A percentile compares a stretch with the other conserved stretches of the same genome.
phyloP scores from a whole-genome alignment of 495 filamentous ascomycete species.

The Hypoxylon crocopeplum region DNA sequence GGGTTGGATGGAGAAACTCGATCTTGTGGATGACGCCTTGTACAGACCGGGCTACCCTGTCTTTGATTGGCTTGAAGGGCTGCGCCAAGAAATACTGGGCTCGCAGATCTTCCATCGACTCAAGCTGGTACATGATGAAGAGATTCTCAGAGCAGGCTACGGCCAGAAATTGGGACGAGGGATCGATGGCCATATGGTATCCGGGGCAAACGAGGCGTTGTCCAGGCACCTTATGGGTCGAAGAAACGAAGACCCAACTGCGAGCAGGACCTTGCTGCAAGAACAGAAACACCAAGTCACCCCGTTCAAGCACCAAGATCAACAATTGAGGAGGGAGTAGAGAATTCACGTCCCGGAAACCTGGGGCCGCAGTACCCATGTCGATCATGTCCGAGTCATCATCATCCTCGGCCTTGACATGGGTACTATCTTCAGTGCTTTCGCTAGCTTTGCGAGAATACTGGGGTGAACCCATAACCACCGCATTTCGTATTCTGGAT shows the following conservation, averaged over 20 bases:
- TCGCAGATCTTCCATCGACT: constrained; percentile 56
- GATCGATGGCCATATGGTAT: constrained; percentile 83
- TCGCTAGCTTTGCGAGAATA: constrained; percentile 36
- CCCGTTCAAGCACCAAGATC: constrained; percentile 71
- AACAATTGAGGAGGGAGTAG: constrained; percentile 77
- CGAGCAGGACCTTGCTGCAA: constrained; percentile 53
- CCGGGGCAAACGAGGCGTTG: constrained; percentile 61
- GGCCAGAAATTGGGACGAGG: constrained; percentile 60
- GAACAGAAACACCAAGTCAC: constrained; percentile 75
- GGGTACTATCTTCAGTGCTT: constrained; percentile 43
- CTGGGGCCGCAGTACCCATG: constrained; percentile 2
- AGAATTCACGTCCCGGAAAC: constrained; percentile 7
- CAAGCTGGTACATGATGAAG: constrained; percentile 66
- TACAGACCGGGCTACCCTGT: constrained; percentile 63
- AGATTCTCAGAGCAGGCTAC: constrained; percentile 51
- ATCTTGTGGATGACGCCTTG: constrained; percentile 82
- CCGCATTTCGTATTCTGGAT: constrained; percentile 69
- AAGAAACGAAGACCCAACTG: constrained; percentile 64
- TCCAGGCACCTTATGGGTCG: constrained; percentile 64
- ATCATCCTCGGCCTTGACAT: constrained; percentile 33
- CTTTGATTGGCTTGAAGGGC: constrained; percentile 51
- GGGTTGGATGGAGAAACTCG: constrained; percentile 80
- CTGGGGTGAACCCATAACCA: constrained; percentile 59
- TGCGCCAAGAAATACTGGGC: constrained; percentile 42
- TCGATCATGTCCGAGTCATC: constrained; percentile 17